Base-by-base conservation (phyloP, 441 rosid genomes). In the Syzygium malaccense region DNA sequence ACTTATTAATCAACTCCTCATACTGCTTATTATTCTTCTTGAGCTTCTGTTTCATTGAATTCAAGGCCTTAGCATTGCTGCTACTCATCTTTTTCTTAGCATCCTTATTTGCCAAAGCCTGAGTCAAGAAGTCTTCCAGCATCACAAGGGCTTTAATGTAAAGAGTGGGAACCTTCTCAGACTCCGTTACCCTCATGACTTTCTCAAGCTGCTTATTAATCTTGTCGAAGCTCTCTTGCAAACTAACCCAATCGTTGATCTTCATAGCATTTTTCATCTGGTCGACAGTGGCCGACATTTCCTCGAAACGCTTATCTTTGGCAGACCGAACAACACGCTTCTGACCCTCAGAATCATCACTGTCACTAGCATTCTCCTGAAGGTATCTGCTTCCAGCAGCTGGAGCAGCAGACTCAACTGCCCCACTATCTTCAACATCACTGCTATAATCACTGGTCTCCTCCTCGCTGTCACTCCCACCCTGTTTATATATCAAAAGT, bases 51-150 rank as follows among this genome's bases (percentile, higher is more conserved):
- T 92, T 95, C 98, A 95, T 94, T 30, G 97, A 94, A 88, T 96
- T 96, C 95, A 96, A 91, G 19, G 98, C 98, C 93, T 95, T 96
- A 25, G 98, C 96, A 91, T 96, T 96, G 89, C 95, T 95, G 87
- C 95, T 91, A 85, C 98, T 96, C 97, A 94, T 96, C 93, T 95
- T 94, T 90, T 94, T 95, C 91, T 95, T 96, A 5, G 95, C 97
- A 87, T 95, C 98, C 94, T 96, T 96, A 87, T 96, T 94, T 13
- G 95, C 96, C 92, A 94, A 57, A 66, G 98, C 93, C 89, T 96
- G 93, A 88, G 91, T 94, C 80, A 96, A 88, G 90, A 94, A 96
- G 86, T 96, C 97, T 89, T 96, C 98, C 89, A 96, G 89, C 94
- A 94, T 95, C 79, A 95, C 97, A 75, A 96, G 94, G 32, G 96